Conservation (phyloP, 2,329 filamentous ascomycete species). For the Sarocladium strictum region DNA sequence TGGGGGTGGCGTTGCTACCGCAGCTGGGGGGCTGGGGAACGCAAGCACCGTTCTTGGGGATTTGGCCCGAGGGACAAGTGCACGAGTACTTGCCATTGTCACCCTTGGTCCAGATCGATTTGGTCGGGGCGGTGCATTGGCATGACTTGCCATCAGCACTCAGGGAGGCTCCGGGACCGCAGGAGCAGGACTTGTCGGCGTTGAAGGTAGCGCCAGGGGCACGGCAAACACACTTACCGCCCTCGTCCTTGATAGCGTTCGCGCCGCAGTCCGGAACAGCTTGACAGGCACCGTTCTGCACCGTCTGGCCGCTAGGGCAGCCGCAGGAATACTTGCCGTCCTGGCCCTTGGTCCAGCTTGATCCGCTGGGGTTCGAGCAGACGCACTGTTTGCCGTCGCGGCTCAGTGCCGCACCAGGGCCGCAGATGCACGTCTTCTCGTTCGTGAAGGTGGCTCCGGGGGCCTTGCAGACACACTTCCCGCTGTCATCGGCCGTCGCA, state of each 20-base stretch:
- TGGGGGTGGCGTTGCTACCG: neutral
- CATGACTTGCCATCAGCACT: conserved; percentile 3
- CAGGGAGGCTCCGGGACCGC: neutral
- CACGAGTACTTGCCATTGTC: conserved; percentile 1
- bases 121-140: neutral
- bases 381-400: neutral
- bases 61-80: neutral
- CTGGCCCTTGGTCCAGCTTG: neutral
- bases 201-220: conserved; percentile 1
- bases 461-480: neutral
- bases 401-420: neutral
- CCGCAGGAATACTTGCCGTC: neutral
- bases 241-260: neutral
- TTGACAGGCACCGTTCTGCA: neutral
- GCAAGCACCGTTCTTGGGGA: neutral
- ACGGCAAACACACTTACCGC: neutral
- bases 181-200: neutral
- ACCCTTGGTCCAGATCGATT: neutral
- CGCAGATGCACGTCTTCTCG: neutral
- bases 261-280: neutral
- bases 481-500: neutral
- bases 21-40: neutral
- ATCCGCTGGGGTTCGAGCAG: neutral
- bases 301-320: neutral
- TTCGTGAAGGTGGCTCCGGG: neutral